Base-by-base conservation (phyloP, 768 basidiomycete species). In the Candolleomyces aberdarensis region DNA sequence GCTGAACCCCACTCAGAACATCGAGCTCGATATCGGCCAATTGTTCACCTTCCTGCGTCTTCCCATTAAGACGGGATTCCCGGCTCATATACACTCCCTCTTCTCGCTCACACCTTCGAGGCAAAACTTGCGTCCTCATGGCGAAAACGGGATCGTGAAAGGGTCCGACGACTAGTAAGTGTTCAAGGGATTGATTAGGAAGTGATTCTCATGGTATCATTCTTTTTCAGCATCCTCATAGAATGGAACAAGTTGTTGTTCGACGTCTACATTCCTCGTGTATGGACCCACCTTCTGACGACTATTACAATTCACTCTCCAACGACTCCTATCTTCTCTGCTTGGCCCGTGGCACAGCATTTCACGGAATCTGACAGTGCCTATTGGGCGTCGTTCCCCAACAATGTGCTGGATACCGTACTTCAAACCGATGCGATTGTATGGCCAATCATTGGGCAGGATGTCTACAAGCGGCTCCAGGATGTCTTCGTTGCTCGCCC, bases 41-140 rank as follows among this genome's bases (percentile, higher is more conserved):
- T 68, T 85, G 11, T 85, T 82, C 66, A 82, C 82, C 0, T 80
- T 72, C 46, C 75, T 83, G 6, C 83, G 82, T 0, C 68, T 85
- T 0, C 83, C 83, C 0, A 67, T 83, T 22, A 61, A 63, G 1
- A 83, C 83, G 0, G 72, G 73, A 5, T 82, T 82, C 57, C 76
- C 78, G 0, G 70, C 73, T 8, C 82, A 83, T 59, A 61, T 83
- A 2, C 80, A 85, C 61, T 79, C 72, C 0, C 59, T 79, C 2
- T 82, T 85, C 60, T 79, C 82, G 0, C 67, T 85, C 11, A 79
- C 80, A 0, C 70, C 72, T 8, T 77, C 76, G 0, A 67, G 83
- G 11, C 80, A 83, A 56, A 73, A 79, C 48, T 67, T 84, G 17
- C 70, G 75, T n/a, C 82, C 83, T 56, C 61, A 67, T 11, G 71